Base-by-base conservation (phyloP, 1,139 yeast species). In the Schwanniomyces etchellsii region DNA sequence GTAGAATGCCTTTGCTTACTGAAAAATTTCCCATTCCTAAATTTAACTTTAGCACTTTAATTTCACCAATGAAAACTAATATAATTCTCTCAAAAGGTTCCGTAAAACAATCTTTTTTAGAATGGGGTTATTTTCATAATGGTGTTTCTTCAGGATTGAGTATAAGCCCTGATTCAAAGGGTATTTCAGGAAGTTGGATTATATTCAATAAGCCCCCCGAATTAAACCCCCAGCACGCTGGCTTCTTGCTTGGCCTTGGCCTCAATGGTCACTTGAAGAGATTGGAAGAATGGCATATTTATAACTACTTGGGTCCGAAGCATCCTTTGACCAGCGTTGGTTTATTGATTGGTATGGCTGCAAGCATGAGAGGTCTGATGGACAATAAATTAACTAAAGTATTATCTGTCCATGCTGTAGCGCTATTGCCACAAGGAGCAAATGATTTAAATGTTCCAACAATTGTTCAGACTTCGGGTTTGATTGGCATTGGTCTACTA, bases 271-370 rank as follows among this genome's bases (percentile, higher is more conserved):
- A 89, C 50, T 58, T 93, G 42, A 79, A 75, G 38, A 70, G 70
- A 28, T 60, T 93, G 20, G 97, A 93, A 47, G 96, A 91, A 50
- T 93, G 98, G 97, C 96, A 89, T 50, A 83, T 93, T 18, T 93
- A 88, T 54, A 89, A 91, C 47, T 89, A 88, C 42, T 60, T 93
- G 31, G 95, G 96, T 0, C 95, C 96, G 1, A 89, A 93, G 45
- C 91, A 85, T 48, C 76, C 82, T 2, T 72, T 75, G 30, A 85
- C 95, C 0, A 84, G 95, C 52, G 80, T 88, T 24, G 97, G 96
- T 0, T 60, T 91, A 27, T 61, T 93, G 20, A 60, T 93, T 17
- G 99, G 99, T 2, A 81, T 91, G 86, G 79, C 96, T 10, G 96
- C 96, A 0, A 85, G 96, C 54, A 64, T 80, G 39, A 65, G 70